Conservation (phyloP, 208 protist genomes). For the Leishmania turanica region DNA sequence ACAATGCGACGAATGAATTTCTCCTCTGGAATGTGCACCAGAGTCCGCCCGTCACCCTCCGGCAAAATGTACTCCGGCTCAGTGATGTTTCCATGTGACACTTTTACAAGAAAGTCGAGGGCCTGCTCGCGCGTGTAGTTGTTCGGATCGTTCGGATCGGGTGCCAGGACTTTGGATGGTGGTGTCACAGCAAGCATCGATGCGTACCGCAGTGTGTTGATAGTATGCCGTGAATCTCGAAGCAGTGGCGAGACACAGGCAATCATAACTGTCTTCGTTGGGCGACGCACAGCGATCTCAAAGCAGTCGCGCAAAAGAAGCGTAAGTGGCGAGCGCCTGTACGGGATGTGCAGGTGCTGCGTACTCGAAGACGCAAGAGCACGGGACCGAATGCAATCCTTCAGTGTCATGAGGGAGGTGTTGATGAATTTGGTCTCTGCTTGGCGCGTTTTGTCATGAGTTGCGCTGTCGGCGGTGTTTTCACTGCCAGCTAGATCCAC, state of each 20-base stretch:
- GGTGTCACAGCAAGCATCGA: slow-evolving; percentile 78
- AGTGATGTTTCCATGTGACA: slow-evolving; percentile 65
- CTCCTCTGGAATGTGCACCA: slow-evolving; percentile 89
- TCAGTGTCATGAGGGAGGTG: slow-evolving; percentile 93
- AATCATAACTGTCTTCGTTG: slow-evolving; percentile 92
- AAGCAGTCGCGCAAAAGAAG: slow-evolving; percentile 90
- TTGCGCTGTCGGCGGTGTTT: slow-evolving; percentile 89
- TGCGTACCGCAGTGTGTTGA: slow-evolving; percentile 91
- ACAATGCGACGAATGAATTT: slow-evolving; percentile 85
- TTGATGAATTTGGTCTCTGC: slow-evolving; percentile 91
- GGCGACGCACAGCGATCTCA: slow-evolving; percentile 86
- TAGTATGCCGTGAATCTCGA: slow-evolving; percentile 85
- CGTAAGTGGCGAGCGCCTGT: slow-evolving; percentile 86
- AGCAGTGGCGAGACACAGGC: slow-evolving; percentile 91
- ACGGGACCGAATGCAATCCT: slow-evolving; percentile 88
- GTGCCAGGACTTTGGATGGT: slow-evolving; percentile 67
- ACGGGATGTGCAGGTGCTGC: slow-evolving; percentile 90
- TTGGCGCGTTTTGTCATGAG: slow-evolving; percentile 83
- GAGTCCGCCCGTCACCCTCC: slow-evolving; percentile 85
- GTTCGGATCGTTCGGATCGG: slow-evolving; percentile 84
- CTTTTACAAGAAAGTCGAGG: slow-evolving; percentile 63
- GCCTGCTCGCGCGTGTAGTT: slow-evolving; percentile 78
- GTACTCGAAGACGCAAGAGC: slow-evolving; percentile 71
- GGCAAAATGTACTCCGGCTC: slow-evolving; percentile 78
- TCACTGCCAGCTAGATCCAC: slow-evolving; percentile 91